phyloP scores from a whole-genome alignment of 2,329 filamentous ascomycete genomes.

The Trichoderma cornu-damae region DNA sequence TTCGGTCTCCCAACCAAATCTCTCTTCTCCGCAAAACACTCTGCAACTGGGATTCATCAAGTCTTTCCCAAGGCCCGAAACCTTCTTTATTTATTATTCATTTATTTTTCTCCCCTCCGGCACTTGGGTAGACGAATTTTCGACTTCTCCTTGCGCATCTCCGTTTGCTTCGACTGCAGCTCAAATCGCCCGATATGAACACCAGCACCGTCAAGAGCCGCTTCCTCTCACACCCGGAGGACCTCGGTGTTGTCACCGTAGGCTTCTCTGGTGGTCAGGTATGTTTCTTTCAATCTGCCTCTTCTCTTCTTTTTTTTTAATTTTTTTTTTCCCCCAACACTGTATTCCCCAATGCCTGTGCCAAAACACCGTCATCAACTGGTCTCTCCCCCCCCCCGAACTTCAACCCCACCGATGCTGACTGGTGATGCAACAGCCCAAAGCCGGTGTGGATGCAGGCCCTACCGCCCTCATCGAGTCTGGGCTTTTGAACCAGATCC shows the following conservation, averaged over 20 bases:
- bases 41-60: neutral
- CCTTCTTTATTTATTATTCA: too few relatives aligned
- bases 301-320: neutral
- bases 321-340: neutral
- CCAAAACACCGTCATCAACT: neutral
- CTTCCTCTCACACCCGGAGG: conserved; percentile 72
- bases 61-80: neutral
- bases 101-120: neutral
- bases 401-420: neutral
- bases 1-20: neutral
- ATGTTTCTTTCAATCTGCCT: conserved; percentile 29
- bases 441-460: conserved; percentile 85
- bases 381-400: neutral
- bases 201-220: conserved; percentile 56
- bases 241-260: conserved; percentile 88
- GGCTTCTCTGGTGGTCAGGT: conserved; percentile 97
- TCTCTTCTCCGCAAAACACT: neutral
- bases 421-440: conserved; percentile 53
- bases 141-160: neutral
- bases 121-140: neutral
- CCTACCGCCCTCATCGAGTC: conserved; percentile 84
- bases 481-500: conserved; percentile 78
- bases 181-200: conserved; percentile 38
- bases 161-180: neutral
- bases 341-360: neutral